Evolutionary conservation across 1,139 yeast genomes (phyloP).

Genomic region (Yamadazyma songkhlaensis): DNA sequence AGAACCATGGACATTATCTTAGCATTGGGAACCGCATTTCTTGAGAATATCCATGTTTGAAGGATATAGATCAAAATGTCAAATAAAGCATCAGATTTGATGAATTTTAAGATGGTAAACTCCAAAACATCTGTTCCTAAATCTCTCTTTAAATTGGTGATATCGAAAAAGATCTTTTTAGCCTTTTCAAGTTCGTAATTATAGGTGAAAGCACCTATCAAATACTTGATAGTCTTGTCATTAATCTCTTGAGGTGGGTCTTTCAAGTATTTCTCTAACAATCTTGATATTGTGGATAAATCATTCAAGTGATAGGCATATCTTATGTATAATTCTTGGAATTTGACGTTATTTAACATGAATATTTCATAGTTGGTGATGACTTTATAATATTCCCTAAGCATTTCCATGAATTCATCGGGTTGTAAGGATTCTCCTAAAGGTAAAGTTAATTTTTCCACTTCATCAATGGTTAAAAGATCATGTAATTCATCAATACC

Average conservation of each 20-base stretch:
- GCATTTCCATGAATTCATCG: not conserved
- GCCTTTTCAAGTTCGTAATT: slow-evolving; percentile 32
- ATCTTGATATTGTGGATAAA: slow-evolving; percentile 2
- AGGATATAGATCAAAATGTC: slow-evolving; percentile 27
- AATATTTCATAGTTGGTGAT: slow-evolving; percentile 1
- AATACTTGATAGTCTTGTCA: slow-evolving; percentile 26
- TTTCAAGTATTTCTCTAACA: slow-evolving; percentile 9
- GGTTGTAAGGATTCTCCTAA: slow-evolving; percentile 1
- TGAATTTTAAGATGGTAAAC: slow-evolving; percentile 20
- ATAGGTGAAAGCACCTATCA: slow-evolving; percentile 27
- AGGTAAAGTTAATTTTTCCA: slow-evolving; percentile 1
- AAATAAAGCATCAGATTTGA: slow-evolving; percentile 29
- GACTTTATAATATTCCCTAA: not conserved
- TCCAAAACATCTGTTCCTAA: slow-evolving; percentile 27
- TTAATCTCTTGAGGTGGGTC: slow-evolving; percentile 13
- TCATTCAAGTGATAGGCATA: slow-evolving; percentile 12
- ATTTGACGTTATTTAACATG: slow-evolving; percentile 4
- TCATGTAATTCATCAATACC: not conserved
- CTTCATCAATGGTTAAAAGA: not conserved
- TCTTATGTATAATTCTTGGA: slow-evolving; percentile 11
- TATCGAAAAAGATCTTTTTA: slow-evolving; percentile 19
- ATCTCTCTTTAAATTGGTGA: slow-evolving; percentile 13
- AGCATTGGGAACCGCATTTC: slow-evolving; percentile 24
- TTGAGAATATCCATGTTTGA: slow-evolving; percentile 27
- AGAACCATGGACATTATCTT: slow-evolving; percentile 26